Conservation (phyloP, 1,139 yeast species). For the Yamadazyma atlantica region DNA sequence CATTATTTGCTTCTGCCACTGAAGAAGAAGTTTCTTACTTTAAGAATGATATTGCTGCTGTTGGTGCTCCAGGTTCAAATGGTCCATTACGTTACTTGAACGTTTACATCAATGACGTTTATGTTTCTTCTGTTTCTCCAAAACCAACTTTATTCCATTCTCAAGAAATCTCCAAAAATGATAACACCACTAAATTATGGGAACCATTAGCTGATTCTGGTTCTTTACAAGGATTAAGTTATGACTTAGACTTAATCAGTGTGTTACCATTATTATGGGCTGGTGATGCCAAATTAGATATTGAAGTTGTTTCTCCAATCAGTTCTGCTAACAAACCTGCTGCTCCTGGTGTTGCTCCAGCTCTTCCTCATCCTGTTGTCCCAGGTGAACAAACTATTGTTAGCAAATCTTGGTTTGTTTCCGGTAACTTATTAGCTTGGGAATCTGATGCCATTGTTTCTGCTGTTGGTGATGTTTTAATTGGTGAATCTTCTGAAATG, state of each 20-base stretch:
- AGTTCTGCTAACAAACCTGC: constrained; percentile 15
- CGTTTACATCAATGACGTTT: constrained; percentile 22
- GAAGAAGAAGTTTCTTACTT: constrained; percentile 23
- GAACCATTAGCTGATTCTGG: constrained; percentile 27
- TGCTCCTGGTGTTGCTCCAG: constrained; percentile 15
- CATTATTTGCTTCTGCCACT: constrained; percentile 26
- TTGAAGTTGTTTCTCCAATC: constrained; percentile 22
- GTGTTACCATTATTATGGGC: constrained; percentile 32
- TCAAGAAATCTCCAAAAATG: constrained; percentile 16
- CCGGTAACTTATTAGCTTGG: constrained; percentile 19
- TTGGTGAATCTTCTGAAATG: constrained; percentile 10
- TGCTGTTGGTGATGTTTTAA: constrained; percentile 11
- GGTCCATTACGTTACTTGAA: constrained; percentile 26
- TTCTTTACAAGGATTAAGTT: constrained; percentile 24
- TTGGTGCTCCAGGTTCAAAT: constrained; percentile 13
- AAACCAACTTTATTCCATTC: constrained; percentile 28
- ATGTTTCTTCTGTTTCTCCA: constrained; percentile 23
- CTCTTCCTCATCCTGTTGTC: constrained; percentile 15
- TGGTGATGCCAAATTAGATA: constrained; percentile 18
- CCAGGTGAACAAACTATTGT: constrained; percentile 10
- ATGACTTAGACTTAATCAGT: constrained; percentile 26
- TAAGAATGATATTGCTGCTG: constrained; percentile 15
- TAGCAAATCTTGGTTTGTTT: constrained; percentile 15
- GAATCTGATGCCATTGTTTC: constrained; percentile 12
- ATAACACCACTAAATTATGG: constrained; percentile 18